Percentiles rank a stretch among this genome's conserved stretches.
These are phyloP conservation scores for Earliella scabrosa DNA, from an alignment of 1,284 basidiomycete genomes.

Conservation along the genomic window DNA sequence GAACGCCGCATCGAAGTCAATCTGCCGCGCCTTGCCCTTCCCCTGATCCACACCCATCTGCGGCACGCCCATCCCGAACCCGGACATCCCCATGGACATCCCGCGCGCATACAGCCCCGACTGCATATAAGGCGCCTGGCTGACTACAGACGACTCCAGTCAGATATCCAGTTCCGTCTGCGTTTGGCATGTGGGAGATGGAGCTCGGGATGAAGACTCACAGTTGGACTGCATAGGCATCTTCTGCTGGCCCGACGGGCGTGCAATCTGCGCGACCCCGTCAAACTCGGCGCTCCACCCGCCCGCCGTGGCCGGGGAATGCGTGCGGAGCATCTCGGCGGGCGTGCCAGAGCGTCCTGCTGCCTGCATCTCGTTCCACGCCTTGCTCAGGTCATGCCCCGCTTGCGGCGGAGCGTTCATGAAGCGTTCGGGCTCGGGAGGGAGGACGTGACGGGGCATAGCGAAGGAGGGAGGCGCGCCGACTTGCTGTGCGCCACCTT, in stretches of 20 bases:
- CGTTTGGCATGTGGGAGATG: too few relatives aligned
- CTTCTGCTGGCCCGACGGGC: slow-evolving; percentile 21
- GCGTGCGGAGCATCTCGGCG: slow-evolving; percentile 18
- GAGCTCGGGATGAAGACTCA: slow-evolving; percentile 16
- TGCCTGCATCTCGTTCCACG: slow-evolving; percentile 56
- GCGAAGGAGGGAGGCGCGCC: slow-evolving; percentile 33
- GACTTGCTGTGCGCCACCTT: slow-evolving; percentile 43
- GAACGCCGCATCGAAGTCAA: slow-evolving; percentile 81
- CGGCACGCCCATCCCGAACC: slow-evolving; percentile 16
- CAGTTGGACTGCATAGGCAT: slow-evolving; percentile 26
- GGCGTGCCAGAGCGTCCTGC: slow-evolving; percentile 11
- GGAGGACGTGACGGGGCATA: slow-evolving; percentile 38
- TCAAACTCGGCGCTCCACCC: slow-evolving; percentile 39
- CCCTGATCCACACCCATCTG: slow-evolving; percentile 51
- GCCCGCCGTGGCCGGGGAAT: slow-evolving; percentile 12
- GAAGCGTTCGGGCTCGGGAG: slow-evolving; percentile 43
- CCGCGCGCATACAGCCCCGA: slow-evolving; percentile 35
- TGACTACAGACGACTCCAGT: slow-evolving; percentile 13
- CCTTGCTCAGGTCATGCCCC: slow-evolving; percentile 45
- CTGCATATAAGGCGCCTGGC: slow-evolving; percentile 39
- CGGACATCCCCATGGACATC: slow-evolving; percentile 34
- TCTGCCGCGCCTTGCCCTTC: slow-evolving; percentile 76
- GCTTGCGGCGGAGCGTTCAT: slow-evolving; percentile 28
- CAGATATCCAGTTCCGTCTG: neutral
- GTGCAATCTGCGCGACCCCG: slow-evolving; percentile 15